Evolutionary conservation across 139 green algal genomes (phyloP).

Genomic region (Auxenochlorella pyrenoidosa): DNA sequence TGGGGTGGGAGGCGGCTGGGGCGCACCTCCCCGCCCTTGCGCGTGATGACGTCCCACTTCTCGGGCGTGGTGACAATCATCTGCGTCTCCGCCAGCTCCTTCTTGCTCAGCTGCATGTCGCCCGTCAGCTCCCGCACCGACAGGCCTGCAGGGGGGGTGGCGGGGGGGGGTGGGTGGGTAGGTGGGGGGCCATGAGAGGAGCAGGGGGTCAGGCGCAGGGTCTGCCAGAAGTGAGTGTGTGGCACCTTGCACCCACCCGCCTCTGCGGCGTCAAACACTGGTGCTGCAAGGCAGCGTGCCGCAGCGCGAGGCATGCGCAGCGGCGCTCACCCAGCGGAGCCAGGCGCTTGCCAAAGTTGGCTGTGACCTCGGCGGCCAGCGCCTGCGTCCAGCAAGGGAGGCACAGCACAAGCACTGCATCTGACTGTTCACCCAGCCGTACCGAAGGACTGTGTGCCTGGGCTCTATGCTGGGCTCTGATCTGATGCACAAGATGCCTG

Average conservation of each 20-base stretch:
- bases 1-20: background rate
- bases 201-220: too few species aligned
- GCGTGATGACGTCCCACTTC: conserved; percentile 99
- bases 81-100: conserved; percentile 93
- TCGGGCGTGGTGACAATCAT: conserved; percentile 99
- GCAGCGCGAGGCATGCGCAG: background rate
- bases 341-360: conserved; percentile 88
- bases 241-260: too few species aligned
- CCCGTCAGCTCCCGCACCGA: conserved; percentile 92
- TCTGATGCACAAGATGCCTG: too few species aligned
- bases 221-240: too few species aligned
- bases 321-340: conserved; percentile 74
- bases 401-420: too few species aligned
- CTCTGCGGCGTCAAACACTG: background rate
- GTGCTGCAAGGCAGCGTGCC: background rate
- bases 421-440: too few species aligned
- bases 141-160: conserved; percentile 56
- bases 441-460: too few species aligned
- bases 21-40: conserved; percentile 88
- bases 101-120: conserved; percentile 97
- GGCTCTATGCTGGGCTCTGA: too few species aligned
- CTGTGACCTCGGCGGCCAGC: conserved; percentile 89
- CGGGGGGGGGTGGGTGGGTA: background rate
- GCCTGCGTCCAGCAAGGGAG: conserved; percentile 47
- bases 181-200: too few species aligned